phyloP scores from a whole-genome alignment of 345 rosid species.

The Eucalyptus cloeziana region DNA sequence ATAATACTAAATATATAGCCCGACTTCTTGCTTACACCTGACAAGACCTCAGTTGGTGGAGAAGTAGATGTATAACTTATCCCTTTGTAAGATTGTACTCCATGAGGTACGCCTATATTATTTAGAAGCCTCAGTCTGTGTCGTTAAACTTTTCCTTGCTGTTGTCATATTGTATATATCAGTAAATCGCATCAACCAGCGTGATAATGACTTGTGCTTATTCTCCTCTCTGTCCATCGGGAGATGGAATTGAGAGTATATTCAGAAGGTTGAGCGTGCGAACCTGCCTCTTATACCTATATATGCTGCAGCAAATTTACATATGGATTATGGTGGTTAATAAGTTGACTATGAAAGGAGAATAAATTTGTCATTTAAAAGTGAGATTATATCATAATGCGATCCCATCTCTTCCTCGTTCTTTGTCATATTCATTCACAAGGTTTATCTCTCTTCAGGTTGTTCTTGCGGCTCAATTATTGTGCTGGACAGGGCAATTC shows the following conservation, averaged over 20 bases:
- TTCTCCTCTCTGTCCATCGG: background rate
- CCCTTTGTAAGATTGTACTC: background rate
- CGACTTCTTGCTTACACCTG: background rate
- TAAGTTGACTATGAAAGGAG: background rate
- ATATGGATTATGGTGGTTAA: background rate
- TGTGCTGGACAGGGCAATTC: conserved; percentile 78
- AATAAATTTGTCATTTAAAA: background rate
- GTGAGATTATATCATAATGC: background rate
- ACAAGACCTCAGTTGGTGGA: background rate
- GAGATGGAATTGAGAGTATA: background rate
- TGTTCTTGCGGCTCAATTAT: conserved; percentile 51
- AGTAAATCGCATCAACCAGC: background rate
- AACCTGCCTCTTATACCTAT: background rate
- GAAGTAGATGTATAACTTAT: background rate
- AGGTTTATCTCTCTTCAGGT: conserved; percentile 25
- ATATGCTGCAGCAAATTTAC: background rate
- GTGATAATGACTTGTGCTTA: background rate
- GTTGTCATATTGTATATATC: background rate
- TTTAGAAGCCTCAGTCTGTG: background rate
- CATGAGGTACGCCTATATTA: background rate
- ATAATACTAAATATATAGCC: background rate
- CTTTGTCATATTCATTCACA: background rate
- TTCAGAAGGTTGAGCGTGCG: background rate
- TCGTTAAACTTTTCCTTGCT: background rate
- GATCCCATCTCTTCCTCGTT: background rate